Percentiles rank a stretch among this genome's conserved stretches.
phyloP scores from a whole-genome alignment of 1,139 yeast species.

The Nakaseomyces bracarensis region DNA sequence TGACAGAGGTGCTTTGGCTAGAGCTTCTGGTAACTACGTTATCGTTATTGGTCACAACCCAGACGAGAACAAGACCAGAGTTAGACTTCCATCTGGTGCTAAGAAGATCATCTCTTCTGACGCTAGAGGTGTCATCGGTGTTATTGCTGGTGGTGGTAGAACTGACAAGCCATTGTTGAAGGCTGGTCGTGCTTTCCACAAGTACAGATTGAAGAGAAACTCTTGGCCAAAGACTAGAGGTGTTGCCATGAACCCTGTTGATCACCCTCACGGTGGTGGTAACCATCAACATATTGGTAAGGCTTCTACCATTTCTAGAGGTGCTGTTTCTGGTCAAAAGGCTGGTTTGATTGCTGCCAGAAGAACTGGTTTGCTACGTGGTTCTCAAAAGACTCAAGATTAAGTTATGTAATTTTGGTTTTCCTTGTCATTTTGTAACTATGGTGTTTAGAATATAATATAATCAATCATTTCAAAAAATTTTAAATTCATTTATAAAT shows the following conservation, averaged over 20 bases:
- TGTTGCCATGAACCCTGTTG: constrained; percentile 99
- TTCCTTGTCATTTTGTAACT: constrained; percentile 12
- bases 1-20: constrained; percentile 99
- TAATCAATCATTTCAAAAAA: constrained; percentile 8
- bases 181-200: constrained; percentile 99
- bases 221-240: constrained; percentile 99
- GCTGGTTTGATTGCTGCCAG: constrained; percentile 99
- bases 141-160: constrained; percentile 99
- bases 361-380: constrained; percentile 99
- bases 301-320: constrained; percentile 99
- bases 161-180: constrained; percentile 97
- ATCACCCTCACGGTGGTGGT: constrained; percentile 99
- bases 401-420: constrained; percentile 11
- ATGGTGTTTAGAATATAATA: constrained; percentile 8
- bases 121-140: constrained; percentile 99
- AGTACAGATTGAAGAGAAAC: constrained; percentile 98
- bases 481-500: constrained; percentile 1
- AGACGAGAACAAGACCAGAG: constrained; percentile 98
- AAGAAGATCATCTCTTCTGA: constrained; percentile 91
- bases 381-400: constrained; percentile 31
- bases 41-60: constrained; percentile 99
- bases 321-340: constrained; percentile 99
- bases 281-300: constrained; percentile 99
- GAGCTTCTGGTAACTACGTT: constrained; percentile 99
- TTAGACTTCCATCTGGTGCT: constrained; percentile 98